Conservation (phyloP, 2,329 filamentous ascomycete species). For the Graphiopsis chlorocephala region DNA sequence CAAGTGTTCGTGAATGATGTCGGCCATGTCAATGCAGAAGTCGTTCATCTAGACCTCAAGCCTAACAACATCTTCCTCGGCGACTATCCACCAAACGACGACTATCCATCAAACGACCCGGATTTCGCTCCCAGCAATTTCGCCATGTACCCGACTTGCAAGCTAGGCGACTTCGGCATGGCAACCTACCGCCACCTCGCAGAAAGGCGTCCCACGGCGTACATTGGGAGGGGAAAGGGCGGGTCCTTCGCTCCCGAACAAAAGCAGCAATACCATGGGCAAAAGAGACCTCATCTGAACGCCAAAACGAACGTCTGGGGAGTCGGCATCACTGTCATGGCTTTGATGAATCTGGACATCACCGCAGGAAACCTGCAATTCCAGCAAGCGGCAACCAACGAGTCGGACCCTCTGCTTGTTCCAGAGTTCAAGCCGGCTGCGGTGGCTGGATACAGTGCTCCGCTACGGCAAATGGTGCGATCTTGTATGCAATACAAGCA, state of each 20-base stretch:
- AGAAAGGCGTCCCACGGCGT: neutral
- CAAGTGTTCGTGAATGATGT: neutral
- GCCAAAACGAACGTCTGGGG: constrained; percentile 20
- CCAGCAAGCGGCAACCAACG: neutral
- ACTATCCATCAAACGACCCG: neutral
- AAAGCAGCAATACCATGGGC: neutral
- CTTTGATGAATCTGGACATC: constrained; percentile 1
- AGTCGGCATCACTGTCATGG: constrained; percentile 19
- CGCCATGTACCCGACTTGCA: neutral
- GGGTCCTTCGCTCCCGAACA: neutral
- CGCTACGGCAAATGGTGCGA: neutral
- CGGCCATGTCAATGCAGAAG: neutral
- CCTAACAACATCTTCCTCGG: constrained; percentile 73
- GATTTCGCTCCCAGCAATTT: neutral
- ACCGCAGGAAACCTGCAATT: neutral
- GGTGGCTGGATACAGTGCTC: neutral
- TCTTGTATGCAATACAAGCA: neutral
- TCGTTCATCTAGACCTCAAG: constrained; percentile 82
- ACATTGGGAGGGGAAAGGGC: neutral
- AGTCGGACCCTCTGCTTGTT: neutral
- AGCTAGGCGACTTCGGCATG: constrained; percentile 16
- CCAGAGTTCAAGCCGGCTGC: neutral
- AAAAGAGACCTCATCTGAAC: neutral
- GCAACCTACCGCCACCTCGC: neutral
- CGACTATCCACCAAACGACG: neutral